phyloP scores from a whole-genome alignment of 352 stramenopile species.

The Vaucheria bursata region DNA sequence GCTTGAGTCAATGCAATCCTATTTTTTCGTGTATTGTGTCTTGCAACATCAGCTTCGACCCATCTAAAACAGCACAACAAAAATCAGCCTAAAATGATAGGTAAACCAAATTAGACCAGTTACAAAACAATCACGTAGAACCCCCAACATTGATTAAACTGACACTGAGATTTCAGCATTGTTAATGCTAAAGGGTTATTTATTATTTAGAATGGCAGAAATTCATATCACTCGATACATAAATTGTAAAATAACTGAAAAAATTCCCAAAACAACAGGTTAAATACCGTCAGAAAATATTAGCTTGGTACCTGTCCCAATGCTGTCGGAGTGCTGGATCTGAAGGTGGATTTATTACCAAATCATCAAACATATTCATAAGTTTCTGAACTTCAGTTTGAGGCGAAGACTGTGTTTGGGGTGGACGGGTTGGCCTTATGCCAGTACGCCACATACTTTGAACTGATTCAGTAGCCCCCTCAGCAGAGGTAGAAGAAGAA shows the following conservation, averaged over 20 bases:
- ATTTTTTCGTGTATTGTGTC: constrained; percentile 37
- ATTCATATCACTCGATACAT: no score
- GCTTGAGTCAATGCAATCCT: constrained; percentile 21
- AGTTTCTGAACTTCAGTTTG: constrained; percentile 12
- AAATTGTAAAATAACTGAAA: no score
- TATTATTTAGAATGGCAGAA: no score
- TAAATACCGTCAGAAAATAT: no score
- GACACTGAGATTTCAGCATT: no score
- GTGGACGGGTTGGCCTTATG: background rate
- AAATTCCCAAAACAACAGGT: no score
- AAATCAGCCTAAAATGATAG: no score
- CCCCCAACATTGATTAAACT: no score
- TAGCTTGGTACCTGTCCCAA: constrained; percentile 38
- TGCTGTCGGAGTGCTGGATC: constrained; percentile 39
- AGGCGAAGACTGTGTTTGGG: background rate
- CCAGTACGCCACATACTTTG: background rate
- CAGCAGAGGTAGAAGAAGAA: background rate
- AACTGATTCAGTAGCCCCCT: background rate
- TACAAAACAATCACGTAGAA: no score
- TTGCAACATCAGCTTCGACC: constrained; percentile 40
- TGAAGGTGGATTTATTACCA: constrained; percentile 32
- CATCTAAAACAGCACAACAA: constrained; percentile 10
- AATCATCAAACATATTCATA: constrained; percentile 28
- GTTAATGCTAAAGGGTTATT: no score
- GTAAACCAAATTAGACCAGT: no score